These are phyloP conservation scores for Xylogone sp. DNA, from an alignment of 2,329 filamentous ascomycete genomes.

Conservation along the genomic window DNA sequence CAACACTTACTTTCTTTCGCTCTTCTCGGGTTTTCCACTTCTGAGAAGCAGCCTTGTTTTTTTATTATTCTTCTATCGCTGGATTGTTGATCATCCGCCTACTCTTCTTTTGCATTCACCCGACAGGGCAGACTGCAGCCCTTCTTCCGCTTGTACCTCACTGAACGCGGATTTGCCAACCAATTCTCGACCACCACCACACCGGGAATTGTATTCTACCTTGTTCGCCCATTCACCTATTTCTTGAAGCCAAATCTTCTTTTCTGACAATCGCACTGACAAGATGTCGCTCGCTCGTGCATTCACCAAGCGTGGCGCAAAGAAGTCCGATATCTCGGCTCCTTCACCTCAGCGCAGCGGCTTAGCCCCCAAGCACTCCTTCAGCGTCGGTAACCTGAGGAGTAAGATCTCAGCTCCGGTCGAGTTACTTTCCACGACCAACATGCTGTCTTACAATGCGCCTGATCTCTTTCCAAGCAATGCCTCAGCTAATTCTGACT, in stretches of 20 bases:
- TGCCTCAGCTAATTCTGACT: conserved; percentile 59
- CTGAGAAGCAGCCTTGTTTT: too few relatives aligned
- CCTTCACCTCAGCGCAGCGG: conserved; percentile 16
- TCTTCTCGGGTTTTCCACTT: too few relatives aligned
- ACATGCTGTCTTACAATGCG: conserved; percentile 92
- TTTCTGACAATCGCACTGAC: conserved; percentile 2
- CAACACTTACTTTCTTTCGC: too few relatives aligned
- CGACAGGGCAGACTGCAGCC: not conserved
- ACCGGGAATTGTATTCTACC: too few relatives aligned
- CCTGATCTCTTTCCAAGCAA: conserved; percentile 62
- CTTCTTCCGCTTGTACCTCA: too few relatives aligned
- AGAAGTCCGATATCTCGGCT: conserved; percentile 35
- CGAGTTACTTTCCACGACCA: conserved; percentile 88
- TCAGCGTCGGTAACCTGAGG: conserved; percentile 28
- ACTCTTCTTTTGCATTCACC: conserved; percentile 1
- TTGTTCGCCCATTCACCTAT: too few relatives aligned
- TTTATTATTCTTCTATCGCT: conserved; percentile 3
- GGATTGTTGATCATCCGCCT: not conserved
- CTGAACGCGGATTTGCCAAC: too few relatives aligned
- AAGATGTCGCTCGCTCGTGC: conserved; percentile 61
- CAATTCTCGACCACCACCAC: too few relatives aligned
- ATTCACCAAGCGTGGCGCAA: conserved; percentile 61
- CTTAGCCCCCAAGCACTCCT: conserved; percentile 23
- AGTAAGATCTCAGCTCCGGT: conserved; percentile 83
- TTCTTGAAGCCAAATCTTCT: too few relatives aligned